Base-by-base conservation (phyloP, 192 early-diverging fungal genomes). In the Rhizophagus prolifer region DNA sequence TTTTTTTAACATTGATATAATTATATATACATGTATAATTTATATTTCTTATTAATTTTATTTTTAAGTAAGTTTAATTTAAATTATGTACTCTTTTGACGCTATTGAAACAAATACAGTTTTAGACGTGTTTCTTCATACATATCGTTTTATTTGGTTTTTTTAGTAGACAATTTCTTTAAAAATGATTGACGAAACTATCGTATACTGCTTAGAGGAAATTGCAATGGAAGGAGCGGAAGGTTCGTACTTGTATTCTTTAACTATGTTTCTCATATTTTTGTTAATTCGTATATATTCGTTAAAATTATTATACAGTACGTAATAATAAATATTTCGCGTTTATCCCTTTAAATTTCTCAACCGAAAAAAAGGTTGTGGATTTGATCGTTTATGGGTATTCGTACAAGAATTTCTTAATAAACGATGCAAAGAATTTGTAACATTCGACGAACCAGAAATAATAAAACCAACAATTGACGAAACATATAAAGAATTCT, bases 141-240 rank as follows among this genome's bases (percentile, higher is more conserved):
- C 16, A 54, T 54, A 16, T 54, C 14, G 16, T 4, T 54, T 54
- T 54, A 7, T 7, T 54, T 54, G 21, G 7, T 54, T 54, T 54
- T 31, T 21, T 54, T 19, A 19, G 3, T 54, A 21, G 50, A 4
- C 13, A 4, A 54, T 21, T 21, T 21, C 3, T 68, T 44, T 21
- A 19, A 74, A 74, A 74, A 75, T 75, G 74, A 86, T 89, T 87
- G 88, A 89, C 72, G 87, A 87, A 63, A 67, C 87, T 34, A 83
- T 88, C 60, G 72, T 82, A 36, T 77, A 74, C 64, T 79, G 88
- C 12, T 84, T 88, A 30, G 85, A 85, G 25, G 89, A 90, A 78
- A 78, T 88, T 8, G 86, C 89, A 2, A 72, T 91, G 13, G 89
- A 91, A 50, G 89, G 88, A 21, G 78, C 78, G 4, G 68, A 79